These are phyloP conservation scores for Solanum sparsipilum DNA, from an alignment of 257 asterid species.

Conservation along the genomic window DNA sequence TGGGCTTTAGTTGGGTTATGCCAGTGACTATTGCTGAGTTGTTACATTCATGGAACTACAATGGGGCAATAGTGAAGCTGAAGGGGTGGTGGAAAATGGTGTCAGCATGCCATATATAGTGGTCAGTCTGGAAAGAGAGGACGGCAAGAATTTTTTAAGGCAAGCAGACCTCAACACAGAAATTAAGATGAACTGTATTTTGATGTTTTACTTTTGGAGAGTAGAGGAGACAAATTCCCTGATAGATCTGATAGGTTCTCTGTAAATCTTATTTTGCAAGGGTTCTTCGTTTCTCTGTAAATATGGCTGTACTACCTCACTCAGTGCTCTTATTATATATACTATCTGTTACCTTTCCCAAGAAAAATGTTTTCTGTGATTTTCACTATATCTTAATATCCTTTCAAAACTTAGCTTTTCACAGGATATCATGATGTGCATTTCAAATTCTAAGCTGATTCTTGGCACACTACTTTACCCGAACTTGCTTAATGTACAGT, in stretches of 20 bases:
- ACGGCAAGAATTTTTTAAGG: background rate
- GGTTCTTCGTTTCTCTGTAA: background rate
- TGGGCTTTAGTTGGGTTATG: background rate
- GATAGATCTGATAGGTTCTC: background rate
- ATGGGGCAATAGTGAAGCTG: background rate
- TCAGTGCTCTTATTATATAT: background rate
- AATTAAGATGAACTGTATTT: background rate
- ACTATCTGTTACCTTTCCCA: background rate
- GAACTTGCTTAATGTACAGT: background rate
- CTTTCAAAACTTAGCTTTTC: background rate
- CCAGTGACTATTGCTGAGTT: background rate
- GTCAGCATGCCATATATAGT: background rate
- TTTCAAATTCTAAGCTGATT: background rate
- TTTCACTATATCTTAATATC: background rate
- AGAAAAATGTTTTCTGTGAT: background rate
- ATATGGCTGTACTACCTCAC: background rate
- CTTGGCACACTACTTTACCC: background rate
- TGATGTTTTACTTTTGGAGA: background rate
- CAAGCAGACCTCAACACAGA: background rate
- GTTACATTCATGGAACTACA: background rate
- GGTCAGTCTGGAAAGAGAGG: background rate
- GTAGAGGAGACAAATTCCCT: background rate
- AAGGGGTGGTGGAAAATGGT: background rate
- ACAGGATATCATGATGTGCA: background rate
- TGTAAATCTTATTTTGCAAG: background rate